Conservation (phyloP, 1,284 basidiomycete genomes). For the Calocybe gambosa region DNA sequence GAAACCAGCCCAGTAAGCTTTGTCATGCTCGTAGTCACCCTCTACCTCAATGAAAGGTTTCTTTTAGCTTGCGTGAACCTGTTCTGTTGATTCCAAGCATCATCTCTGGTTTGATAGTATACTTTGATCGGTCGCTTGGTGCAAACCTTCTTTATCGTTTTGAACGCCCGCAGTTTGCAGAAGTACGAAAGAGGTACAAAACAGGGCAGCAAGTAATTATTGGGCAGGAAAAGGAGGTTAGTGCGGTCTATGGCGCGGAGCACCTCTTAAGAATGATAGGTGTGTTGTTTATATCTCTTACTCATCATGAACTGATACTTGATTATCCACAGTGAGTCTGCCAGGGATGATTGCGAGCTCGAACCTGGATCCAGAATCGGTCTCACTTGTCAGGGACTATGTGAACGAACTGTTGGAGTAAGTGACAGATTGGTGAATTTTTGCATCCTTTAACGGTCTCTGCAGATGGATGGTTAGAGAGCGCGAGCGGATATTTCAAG, state of each 20-base stretch:
- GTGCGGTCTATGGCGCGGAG: slow-evolving; percentile 90
- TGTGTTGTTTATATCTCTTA: slow-evolving; percentile 30
- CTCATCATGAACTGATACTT: slow-evolving; percentile 18
- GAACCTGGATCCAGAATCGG: slow-evolving; percentile 86
- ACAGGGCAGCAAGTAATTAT: slow-evolving; percentile 64
- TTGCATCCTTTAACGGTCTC: slow-evolving; percentile 2
- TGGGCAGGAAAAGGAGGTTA: slow-evolving; percentile 80
- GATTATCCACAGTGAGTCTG: slow-evolving; percentile 46
- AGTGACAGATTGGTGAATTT: slow-evolving; percentile 27
- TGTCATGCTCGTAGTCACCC: background rate
- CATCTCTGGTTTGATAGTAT: slow-evolving; percentile 83
- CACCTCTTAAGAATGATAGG: slow-evolving; percentile 91
- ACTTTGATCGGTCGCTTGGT: slow-evolving; percentile 91
- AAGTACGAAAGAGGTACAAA: slow-evolving; percentile 72
- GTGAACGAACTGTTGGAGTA: slow-evolving; percentile 85
- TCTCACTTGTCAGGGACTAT: slow-evolving; percentile 82
- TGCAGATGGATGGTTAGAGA: slow-evolving; percentile 65
- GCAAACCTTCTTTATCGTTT: slow-evolving; percentile 92
- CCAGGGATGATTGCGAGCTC: slow-evolving; percentile 86
- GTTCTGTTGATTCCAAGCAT: slow-evolving; percentile 70
- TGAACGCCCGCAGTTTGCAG: slow-evolving; percentile 88
- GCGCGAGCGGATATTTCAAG: slow-evolving; percentile 60
- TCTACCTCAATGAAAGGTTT: background rate
- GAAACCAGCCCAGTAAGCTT: slow-evolving; percentile 43
- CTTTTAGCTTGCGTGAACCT: slow-evolving; percentile 55